Evolutionary conservation across 1,139 yeast species (phyloP), one percentile per base, ranked within the genome.

Genomic region (Nakaseomyces sp.): DNA sequence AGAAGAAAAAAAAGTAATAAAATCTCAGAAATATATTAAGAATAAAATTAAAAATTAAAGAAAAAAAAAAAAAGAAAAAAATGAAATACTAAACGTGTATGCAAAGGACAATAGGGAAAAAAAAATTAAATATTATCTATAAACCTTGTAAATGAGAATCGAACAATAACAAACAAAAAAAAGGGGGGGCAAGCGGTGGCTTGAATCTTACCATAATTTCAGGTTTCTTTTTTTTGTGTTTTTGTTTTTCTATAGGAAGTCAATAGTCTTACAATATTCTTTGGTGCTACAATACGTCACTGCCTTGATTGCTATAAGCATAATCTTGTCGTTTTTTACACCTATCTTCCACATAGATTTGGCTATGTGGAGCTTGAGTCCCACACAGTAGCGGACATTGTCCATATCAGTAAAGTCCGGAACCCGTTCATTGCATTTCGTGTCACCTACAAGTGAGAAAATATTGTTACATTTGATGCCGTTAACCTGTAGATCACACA

Each of bases 301-400:
- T 6, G 52, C 47, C 42, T 55, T 56, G 29, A 54, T 29, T 5
- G 57, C 59, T 12, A 56, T 45, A 47, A 56, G 44, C 44, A 57
- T 49, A 13, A 56, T 33, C 24, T 48, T 45, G 9, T 48, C 47
- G n/a, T 45, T 44, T 13, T 47, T 47, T 15, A 50, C 46, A 12
- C 56, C 54, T 4, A 56, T 35, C 42, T 52, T 51, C 62, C 62
- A 57, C 33, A 56, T 42, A n/a, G 59, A 56, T 40, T 52, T 51
- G n/a, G 51, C 42, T 28, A 57, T 32, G 19, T 53, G 48, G 20
- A 57, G 44, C 38, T 50, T 53, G 25, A 55, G 47, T 3, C 63
- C 64, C 8, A 52, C 46, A 17, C 53, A 43, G 35, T 40, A 50
- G 6, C 41, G 42, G 3, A 45, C 15, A 2, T 31, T 26, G 3